Percentiles rank a stretch among this genome's conserved stretches.
These are phyloP conservation scores for Geranium brycei DNA, from an alignment of 345 rosid genomes.

Conservation along the genomic window DNA sequence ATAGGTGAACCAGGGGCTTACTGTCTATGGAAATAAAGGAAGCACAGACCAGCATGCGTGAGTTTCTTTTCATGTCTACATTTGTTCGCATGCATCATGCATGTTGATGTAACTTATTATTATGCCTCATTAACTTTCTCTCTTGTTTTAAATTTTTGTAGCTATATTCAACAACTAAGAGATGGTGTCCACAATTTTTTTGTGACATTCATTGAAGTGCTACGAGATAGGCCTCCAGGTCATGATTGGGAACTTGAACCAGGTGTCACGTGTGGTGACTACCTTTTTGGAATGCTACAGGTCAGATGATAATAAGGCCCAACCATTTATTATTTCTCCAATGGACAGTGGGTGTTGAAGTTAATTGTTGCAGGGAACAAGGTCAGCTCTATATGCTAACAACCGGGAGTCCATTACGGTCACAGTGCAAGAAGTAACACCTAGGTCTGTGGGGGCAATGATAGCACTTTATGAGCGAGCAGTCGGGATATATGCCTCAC, in stretches of 20 bases:
- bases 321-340: too few relatives aligned
- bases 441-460: slow-evolving; percentile 82
- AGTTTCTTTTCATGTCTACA: slow-evolving; percentile 19
- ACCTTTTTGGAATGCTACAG: slow-evolving; percentile 97
- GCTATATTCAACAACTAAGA: slow-evolving; percentile 96
- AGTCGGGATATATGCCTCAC: slow-evolving; percentile 80
- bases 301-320: slow-evolving; percentile 23
- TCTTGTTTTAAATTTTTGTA: slow-evolving; percentile 16
- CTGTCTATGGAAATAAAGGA: slow-evolving; percentile 97
- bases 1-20: slow-evolving; percentile 93
- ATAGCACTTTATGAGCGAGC: slow-evolving; percentile 95
- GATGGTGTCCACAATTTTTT: slow-evolving; percentile 98
- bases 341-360: too few relatives aligned
- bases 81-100: neutral
- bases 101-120: too few relatives aligned
- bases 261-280: slow-evolving; percentile 98
- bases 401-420: slow-evolving; percentile 78
- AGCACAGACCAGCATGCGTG: slow-evolving; percentile 99
- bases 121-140: neutral
- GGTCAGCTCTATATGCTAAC: slow-evolving; percentile 89
- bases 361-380: slow-evolving; percentile 62
- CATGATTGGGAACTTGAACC: slow-evolving; percentile 99
- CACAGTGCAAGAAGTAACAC: slow-evolving; percentile 82
- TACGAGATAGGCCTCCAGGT: slow-evolving; percentile 95
- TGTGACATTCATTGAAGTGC: slow-evolving; percentile 89